phyloP scores from a whole-genome alignment of 805 yeast species.

The Candida dajiaensis region DNA sequence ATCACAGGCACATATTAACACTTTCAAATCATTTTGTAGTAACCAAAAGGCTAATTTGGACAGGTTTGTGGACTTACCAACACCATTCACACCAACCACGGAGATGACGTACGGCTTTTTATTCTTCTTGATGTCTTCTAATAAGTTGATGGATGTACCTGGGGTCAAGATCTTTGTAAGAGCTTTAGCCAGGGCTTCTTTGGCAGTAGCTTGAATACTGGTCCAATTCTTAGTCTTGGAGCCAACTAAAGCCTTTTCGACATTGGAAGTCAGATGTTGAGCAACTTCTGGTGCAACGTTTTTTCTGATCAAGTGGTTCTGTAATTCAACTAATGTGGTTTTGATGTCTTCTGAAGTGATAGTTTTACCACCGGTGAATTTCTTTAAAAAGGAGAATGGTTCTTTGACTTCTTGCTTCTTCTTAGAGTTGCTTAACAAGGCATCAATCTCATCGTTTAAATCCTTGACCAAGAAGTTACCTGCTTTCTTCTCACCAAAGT shows the following conservation, averaged over 20 bases:
- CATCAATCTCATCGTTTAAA: slow-evolving; percentile 45
- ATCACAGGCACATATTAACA: slow-evolving; percentile 93
- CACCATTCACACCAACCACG: slow-evolving; percentile 97
- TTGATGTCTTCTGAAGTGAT: slow-evolving; percentile 58
- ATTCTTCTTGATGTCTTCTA: slow-evolving; percentile 59
- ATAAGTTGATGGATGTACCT: slow-evolving; percentile 78
- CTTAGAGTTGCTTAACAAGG: slow-evolving; percentile 29
- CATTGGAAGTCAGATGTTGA: slow-evolving; percentile 58
- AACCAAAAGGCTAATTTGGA: slow-evolving; percentile 96
- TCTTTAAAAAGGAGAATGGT: slow-evolving; percentile 54
- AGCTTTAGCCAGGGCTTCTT: slow-evolving; percentile 53
- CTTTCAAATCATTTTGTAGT: slow-evolving; percentile 79
- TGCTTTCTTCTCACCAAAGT: slow-evolving; percentile 34
- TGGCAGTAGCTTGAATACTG: slow-evolving; percentile 66
- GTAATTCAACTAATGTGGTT: slow-evolving; percentile 58
- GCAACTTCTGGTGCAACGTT: slow-evolving; percentile 93
- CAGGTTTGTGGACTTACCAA: slow-evolving; percentile 92
- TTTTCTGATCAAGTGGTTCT: slow-evolving; percentile 73
- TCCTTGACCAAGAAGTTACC: slow-evolving; percentile 68
- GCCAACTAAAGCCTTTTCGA: slow-evolving; percentile 64
- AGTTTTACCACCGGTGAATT: slow-evolving; percentile 63
- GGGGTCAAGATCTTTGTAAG: slow-evolving; percentile 82
- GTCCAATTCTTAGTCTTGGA: slow-evolving; percentile 71
- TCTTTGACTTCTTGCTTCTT: slow-evolving; percentile 25
- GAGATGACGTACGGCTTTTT: slow-evolving; percentile 82